Percentiles rank a stretch among this genome's conserved stretches.
Evolutionary conservation across 306 rosid species (phyloP).

Genomic region (Glycine tomentella): DNA sequence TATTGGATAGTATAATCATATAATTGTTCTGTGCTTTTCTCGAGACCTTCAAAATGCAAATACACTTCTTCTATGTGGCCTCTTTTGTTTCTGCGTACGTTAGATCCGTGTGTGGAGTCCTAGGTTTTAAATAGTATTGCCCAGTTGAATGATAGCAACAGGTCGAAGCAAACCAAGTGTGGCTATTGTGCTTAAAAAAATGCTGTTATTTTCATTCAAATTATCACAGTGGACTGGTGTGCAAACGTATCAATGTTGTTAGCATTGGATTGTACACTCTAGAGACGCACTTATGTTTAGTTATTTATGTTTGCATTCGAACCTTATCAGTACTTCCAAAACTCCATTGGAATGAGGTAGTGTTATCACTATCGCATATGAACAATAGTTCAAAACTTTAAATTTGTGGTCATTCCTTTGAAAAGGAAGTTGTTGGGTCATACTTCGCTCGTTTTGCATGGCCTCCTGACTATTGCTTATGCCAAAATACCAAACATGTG

Average conservation of each 20-base stretch:
- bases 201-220: slow-evolving; percentile 32
- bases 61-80: not conserved
- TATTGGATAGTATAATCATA: not conserved
- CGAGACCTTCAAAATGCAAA: slow-evolving; percentile 10
- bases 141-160: slow-evolving; percentile 2
- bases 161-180: slow-evolving; percentile 11
- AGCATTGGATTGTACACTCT: not conserved
- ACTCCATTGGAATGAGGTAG: slow-evolving; percentile 9
- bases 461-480: slow-evolving; percentile 14
- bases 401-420: not conserved
- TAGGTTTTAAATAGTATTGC: not conserved
- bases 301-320: not conserved
- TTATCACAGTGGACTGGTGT: slow-evolving; percentile 18
- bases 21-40: not conserved
- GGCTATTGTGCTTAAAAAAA: not conserved
- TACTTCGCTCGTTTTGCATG: slow-evolving; percentile 2
- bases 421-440: slow-evolving; percentile 1
- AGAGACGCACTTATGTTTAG: slow-evolving; percentile 2
- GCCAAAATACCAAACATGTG: slow-evolving; percentile 24
- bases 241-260: slow-evolving; percentile 18
- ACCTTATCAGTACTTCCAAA: not conserved
- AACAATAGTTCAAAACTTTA: slow-evolving; percentile 1
- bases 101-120: not conserved
- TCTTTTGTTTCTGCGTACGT: slow-evolving; percentile 7
- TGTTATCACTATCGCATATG: slow-evolving; percentile 21